These are phyloP conservation scores for Fagopyrum homotropicum DNA, from an alignment of 148 eudicot genomes.

Conservation along the genomic window DNA sequence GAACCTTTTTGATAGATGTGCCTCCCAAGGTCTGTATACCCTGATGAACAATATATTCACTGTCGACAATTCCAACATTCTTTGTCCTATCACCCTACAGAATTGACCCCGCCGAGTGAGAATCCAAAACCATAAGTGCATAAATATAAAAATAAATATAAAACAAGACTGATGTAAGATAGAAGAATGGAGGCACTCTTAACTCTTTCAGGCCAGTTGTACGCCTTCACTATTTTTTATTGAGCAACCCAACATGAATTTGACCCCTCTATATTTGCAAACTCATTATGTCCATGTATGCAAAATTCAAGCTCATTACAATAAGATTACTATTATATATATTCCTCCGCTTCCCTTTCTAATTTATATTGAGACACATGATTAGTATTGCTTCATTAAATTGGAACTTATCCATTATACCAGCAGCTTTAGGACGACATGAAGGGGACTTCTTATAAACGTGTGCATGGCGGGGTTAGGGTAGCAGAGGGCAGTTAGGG, in stretches of 20 bases:
- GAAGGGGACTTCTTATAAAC: too few relatives aligned
- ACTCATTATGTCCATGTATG: not conserved
- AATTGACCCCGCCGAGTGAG: not conserved
- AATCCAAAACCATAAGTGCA: not conserved
- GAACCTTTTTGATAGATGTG: constrained; percentile 52
- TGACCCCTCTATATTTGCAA: not conserved
- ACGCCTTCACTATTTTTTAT: not conserved
- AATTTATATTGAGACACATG: not conserved
- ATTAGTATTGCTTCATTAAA: not conserved
- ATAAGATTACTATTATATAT: not conserved
- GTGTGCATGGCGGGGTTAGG: too few relatives aligned
- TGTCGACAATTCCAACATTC: constrained; percentile 82
- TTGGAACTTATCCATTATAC: too few relatives aligned
- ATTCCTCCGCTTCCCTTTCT: not conserved
- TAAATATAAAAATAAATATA: not conserved
- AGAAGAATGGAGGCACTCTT: not conserved
- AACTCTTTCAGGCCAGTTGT: not conserved
- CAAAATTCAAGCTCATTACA: not conserved
- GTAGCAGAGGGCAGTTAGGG: not conserved
- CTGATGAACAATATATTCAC: constrained; percentile 87
- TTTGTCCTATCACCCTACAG: constrained; percentile 71
- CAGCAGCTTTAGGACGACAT: too few relatives aligned
- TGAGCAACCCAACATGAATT: not conserved
- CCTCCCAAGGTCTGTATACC: constrained; percentile 94
- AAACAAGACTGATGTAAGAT: not conserved